These are phyloP conservation scores for Suillus americanus DNA, from an alignment of 768 basidiomycete genomes.

Conservation along the genomic window DNA sequence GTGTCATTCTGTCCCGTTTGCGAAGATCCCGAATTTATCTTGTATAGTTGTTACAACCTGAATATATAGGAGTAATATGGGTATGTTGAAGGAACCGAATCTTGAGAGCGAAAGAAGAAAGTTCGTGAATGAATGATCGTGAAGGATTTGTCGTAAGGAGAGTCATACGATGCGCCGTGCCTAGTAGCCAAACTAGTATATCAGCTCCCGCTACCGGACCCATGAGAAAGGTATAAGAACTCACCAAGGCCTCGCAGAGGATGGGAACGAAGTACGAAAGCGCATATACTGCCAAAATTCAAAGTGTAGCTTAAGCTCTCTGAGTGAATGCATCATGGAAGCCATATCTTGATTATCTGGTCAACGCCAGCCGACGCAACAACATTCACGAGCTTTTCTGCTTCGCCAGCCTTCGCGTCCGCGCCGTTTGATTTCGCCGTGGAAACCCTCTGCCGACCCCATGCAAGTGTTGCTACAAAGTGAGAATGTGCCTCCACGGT, in stretches of 20 bases:
- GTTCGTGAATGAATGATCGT: constrained; percentile 31
- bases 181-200: constrained; percentile 1
- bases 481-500: constrained; percentile 86
- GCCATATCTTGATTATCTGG: constrained; percentile 65
- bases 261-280: constrained; percentile 6
- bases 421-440: constrained; percentile 40
- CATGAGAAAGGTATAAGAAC: not conserved
- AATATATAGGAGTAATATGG: constrained; percentile 33
- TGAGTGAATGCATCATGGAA: constrained; percentile 41
- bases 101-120: constrained; percentile 17
- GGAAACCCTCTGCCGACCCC: constrained; percentile 63
- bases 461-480: constrained; percentile 78
- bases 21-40: constrained; percentile 1
- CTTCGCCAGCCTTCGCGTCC: constrained; percentile 30
- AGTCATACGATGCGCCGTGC: constrained; percentile 1
- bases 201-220: constrained; percentile 13
- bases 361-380: constrained; percentile 70
- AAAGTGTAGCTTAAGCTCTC: constrained; percentile 5
- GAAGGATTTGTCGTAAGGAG: constrained; percentile 30
- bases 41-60: constrained; percentile 11
- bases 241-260: constrained; percentile 19
- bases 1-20: not conserved
- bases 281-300: constrained; percentile 13
- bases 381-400: constrained; percentile 66
- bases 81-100: constrained; percentile 26